Conservation (phyloP, 2,329 filamentous ascomycete genomes). For the Hymenoscyphus occultus region DNA sequence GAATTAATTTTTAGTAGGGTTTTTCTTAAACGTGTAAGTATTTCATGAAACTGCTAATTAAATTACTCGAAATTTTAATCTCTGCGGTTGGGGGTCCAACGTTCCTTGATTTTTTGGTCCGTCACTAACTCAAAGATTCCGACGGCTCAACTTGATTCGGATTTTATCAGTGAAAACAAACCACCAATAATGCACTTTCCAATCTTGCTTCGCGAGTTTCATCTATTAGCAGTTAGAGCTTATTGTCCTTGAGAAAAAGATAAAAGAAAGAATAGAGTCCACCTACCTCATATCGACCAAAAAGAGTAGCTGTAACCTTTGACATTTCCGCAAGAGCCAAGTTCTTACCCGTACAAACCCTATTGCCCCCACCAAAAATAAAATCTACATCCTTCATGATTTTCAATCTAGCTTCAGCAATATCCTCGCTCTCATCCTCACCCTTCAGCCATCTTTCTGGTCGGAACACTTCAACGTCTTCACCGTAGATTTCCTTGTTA, state of each 20-base stretch:
- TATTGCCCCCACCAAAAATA: constrained; percentile 43
- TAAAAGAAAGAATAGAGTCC: not conserved
- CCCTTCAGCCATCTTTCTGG: constrained; percentile 51
- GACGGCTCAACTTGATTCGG: no score
- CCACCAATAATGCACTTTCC: no score
- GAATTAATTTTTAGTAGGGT: no score
- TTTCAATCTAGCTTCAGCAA: constrained; percentile 37
- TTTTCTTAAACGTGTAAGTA: no score
- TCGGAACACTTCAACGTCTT: constrained; percentile 57
- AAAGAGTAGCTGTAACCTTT: constrained; percentile 48
- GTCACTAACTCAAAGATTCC: no score
- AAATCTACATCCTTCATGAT: constrained; percentile 42
- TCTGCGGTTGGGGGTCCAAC: no score
- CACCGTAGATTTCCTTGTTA: constrained; percentile 53
- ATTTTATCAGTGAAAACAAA: no score
- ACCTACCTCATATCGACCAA: constrained; percentile 43
- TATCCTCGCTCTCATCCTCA: constrained; percentile 36
- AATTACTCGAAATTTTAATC: no score
- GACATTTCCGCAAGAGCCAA: constrained; percentile 43
- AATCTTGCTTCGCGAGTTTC: not conserved
- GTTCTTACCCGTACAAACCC: constrained; percentile 44
- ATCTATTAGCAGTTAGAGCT: not conserved
- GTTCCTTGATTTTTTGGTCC: no score
- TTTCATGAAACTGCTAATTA: no score
- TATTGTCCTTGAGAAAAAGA: not conserved